Evolutionary conservation across 2,329 filamentous ascomycete species (phyloP).

Genomic region (Xenoacremonium recifei): DNA sequence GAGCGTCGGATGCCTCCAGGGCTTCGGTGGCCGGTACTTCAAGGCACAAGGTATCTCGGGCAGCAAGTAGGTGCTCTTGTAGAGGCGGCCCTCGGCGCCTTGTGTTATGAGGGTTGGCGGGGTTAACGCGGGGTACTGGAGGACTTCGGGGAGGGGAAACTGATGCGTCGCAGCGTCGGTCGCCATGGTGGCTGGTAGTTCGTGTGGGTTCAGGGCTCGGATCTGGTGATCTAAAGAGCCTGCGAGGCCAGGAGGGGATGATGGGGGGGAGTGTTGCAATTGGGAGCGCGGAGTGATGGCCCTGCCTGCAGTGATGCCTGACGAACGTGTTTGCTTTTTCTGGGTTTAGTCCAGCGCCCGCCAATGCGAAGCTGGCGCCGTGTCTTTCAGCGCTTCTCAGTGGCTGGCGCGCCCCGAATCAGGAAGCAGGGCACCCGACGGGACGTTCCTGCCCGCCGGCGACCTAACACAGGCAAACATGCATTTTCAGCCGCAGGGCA

Average conservation of each 20-base stretch:
- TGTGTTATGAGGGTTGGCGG: constrained; percentile 76
- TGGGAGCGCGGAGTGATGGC: background rate
- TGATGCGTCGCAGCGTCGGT: constrained; percentile 21
- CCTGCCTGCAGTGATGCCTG: background rate
- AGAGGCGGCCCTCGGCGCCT: constrained; percentile 93
- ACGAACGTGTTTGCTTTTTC: background rate
- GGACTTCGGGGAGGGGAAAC: constrained; percentile 61
- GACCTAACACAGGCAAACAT: too few species aligned
- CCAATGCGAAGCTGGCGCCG: background rate
- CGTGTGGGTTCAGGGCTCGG: background rate
- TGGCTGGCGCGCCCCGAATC: background rate
- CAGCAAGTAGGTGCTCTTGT: constrained; percentile 77
- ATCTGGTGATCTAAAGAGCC: constrained; percentile 16
- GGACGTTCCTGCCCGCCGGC: too few species aligned
- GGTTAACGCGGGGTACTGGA: constrained; percentile 59
- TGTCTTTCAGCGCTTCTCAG: background rate
- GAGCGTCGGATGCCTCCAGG: constrained; percentile 87
- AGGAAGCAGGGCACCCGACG: too few species aligned
- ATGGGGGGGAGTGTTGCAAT: background rate
- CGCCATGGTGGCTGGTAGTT: background rate
- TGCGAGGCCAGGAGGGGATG: constrained; percentile 21
- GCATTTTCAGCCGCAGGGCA: background rate
- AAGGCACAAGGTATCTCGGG: constrained; percentile 70
- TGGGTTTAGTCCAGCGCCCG: background rate
- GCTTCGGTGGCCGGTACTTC: constrained; percentile 88